Percentiles rank a stretch among this genome's conserved stretches.
These are phyloP conservation scores for Fusarium nodosum DNA, from an alignment of 2,329 filamentous ascomycete species.

Conservation along the genomic window DNA sequence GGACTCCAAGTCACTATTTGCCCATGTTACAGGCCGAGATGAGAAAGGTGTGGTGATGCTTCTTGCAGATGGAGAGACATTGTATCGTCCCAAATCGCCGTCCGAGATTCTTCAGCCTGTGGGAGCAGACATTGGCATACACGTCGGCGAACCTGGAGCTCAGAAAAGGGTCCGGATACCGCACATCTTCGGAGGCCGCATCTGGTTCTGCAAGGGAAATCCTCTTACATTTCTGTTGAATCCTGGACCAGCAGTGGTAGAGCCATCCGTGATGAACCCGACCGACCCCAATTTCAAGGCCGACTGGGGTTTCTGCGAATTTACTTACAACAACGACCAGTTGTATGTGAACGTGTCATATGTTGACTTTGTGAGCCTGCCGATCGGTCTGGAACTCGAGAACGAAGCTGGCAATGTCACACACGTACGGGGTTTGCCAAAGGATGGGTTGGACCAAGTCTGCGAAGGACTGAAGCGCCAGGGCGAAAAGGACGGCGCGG, in stretches of 20 bases:
- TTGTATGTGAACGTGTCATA: constrained; percentile 78
- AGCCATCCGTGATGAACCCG: constrained; percentile 78
- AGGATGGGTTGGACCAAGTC: constrained; percentile 61
- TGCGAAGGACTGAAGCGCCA: constrained; percentile 62
- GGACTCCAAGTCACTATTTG: constrained; percentile 68
- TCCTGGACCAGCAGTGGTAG: constrained; percentile 78
- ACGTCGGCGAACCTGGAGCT: constrained; percentile 71
- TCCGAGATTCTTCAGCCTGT: constrained; percentile 64
- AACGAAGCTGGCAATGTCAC: constrained; percentile 61
- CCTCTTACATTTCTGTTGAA: constrained; percentile 78
- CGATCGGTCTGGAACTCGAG: constrained; percentile 69
- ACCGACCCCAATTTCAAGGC: constrained; percentile 72
- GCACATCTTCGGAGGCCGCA: constrained; percentile 76
- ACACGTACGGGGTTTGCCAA: constrained; percentile 64
- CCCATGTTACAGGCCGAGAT: constrained; percentile 76
- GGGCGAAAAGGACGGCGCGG: constrained; percentile 60
- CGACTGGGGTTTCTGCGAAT: constrained; percentile 77
- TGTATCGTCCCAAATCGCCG: constrained; percentile 75
- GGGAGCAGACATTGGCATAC: constrained; percentile 71
- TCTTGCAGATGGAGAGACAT: constrained; percentile 73
- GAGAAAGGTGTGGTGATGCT: constrained; percentile 73
- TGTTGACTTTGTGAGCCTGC: constrained; percentile 80
- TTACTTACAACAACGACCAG: constrained; percentile 72
- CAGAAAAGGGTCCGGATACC: constrained; percentile 74
- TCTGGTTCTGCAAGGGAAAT: constrained; percentile 76